These are phyloP conservation scores for Balansia obtecta DNA, from an alignment of 2,329 filamentous ascomycete genomes.

Conservation along the genomic window DNA sequence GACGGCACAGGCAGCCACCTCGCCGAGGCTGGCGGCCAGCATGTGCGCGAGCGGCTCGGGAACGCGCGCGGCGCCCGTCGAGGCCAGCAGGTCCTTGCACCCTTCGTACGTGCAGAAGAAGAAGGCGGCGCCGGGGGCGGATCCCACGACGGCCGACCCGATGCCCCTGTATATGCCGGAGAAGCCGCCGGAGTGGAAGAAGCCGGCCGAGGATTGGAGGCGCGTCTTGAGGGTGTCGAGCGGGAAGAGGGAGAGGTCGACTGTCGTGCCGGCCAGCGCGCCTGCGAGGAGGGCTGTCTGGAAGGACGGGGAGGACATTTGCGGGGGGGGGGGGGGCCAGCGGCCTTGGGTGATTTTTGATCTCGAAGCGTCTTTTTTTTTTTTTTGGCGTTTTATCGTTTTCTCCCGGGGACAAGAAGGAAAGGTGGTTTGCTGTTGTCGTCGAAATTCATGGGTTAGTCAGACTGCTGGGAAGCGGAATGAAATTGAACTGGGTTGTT, in stretches of 20 bases:
- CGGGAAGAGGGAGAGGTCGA: conserved; percentile 92
- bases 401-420: too few relatives aligned
- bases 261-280: conserved; percentile 83
- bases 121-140: conserved; percentile 83
- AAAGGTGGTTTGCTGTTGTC: too few relatives aligned
- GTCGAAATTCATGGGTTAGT: too few relatives aligned
- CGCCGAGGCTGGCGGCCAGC: conserved; percentile 72
- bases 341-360: not conserved
- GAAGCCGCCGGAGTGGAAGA: conserved; percentile 78
- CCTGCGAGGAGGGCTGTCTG: conserved; percentile 61
- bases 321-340: not conserved
- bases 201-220: conserved; percentile 69
- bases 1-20: conserved; percentile 84
- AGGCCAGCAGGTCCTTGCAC: conserved; percentile 37
- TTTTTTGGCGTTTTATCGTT: too few relatives aligned
- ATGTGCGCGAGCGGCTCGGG: conserved; percentile 52
- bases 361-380: not conserved
- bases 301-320: conserved; percentile 29
- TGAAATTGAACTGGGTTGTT: too few relatives aligned
- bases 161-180: conserved; percentile 86
- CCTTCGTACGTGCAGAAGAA: conserved; percentile 95
- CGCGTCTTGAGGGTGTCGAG: conserved; percentile 98
- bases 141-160: conserved; percentile 78
- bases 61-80: conserved; percentile 23
- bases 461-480: too few relatives aligned